Percentiles rank a stretch among this genome's conserved stretches.
phyloP scores from a whole-genome alignment of 805 yeast species.

The Wickerhamiella vanderwaltii region DNA sequence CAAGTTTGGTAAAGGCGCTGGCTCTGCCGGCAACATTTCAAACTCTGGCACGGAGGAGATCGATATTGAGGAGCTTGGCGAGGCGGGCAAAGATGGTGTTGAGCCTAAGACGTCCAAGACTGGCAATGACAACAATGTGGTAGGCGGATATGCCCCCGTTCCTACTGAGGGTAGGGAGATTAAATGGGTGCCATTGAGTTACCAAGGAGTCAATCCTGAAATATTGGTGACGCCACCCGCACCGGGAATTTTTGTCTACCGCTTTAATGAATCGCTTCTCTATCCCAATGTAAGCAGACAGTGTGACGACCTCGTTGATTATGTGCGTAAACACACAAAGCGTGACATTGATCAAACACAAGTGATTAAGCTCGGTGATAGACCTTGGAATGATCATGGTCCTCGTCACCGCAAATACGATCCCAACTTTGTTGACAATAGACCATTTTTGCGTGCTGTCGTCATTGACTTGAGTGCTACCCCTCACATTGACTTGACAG shows the following conservation, averaged over 20 bases:
- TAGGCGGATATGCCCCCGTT: constrained; percentile 11
- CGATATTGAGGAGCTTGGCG: constrained; percentile 5
- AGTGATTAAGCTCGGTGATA: constrained; percentile 36
- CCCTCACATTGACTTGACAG: constrained; percentile 64
- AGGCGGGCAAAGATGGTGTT: background rate
- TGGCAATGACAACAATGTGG: constrained; percentile 3
- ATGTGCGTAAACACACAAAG: constrained; percentile 47
- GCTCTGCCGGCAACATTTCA: background rate
- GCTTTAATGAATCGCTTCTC: constrained; percentile 68
- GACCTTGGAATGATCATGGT: constrained; percentile 91
- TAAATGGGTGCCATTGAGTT: constrained; percentile 30
- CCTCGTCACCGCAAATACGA: constrained; percentile 29
- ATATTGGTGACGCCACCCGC: constrained; percentile 66
- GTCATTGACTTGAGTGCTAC: constrained; percentile 76
- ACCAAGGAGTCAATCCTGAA: constrained; percentile 41
- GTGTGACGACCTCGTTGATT: constrained; percentile 54
- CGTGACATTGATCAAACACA: constrained; percentile 38
- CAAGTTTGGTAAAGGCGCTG: background rate
- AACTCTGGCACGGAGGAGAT: constrained; percentile 7
- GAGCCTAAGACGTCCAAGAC: background rate
- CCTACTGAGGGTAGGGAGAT: constrained; percentile 4
- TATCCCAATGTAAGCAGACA: constrained; percentile 73
- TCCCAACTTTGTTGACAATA: constrained; percentile 31
- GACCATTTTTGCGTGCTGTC: constrained; percentile 59
- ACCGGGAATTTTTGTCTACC: constrained; percentile 77